These are phyloP conservation scores for Chytriomyces confervae DNA, from an alignment of 192 early-diverging fungal species.

Conservation along the genomic window DNA sequence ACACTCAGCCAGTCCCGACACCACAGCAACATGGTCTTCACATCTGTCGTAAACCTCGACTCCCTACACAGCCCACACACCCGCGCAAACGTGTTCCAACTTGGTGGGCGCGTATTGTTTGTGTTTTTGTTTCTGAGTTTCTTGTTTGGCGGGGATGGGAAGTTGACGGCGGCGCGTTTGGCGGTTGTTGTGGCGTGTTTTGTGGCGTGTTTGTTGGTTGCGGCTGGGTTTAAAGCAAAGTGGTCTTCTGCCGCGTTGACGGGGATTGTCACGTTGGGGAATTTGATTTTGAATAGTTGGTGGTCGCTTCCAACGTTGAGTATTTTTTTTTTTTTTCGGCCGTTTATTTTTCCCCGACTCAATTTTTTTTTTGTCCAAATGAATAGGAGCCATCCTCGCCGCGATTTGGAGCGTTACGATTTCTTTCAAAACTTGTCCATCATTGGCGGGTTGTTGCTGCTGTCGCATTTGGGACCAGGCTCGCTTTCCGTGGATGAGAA, in stretches of 20 bases:
- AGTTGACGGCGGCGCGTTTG: constrained; percentile 70
- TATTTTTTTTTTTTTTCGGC: not conserved
- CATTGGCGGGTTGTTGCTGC: constrained; percentile 90
- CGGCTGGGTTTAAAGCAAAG: constrained; percentile 95
- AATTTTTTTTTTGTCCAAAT: not conserved
- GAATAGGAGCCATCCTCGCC: constrained; percentile 1
- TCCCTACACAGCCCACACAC: constrained; percentile 68
- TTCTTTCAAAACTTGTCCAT: constrained; percentile 96
- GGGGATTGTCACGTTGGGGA: constrained; percentile 81
- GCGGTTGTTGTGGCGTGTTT: constrained; percentile 65
- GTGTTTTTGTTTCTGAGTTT: constrained; percentile 91
- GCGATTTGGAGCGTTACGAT: constrained; percentile 71
- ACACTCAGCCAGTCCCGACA: constrained; percentile 46
- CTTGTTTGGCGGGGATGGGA: constrained; percentile 74
- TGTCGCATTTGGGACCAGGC: constrained; percentile 79
- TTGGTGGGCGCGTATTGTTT: constrained; percentile 89
- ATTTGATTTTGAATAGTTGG: constrained; percentile 93
- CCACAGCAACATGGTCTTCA: constrained; percentile 66
- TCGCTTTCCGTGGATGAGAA: constrained; percentile 88
- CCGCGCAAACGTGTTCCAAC: constrained; percentile 78
- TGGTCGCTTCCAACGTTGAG: constrained; percentile 77
- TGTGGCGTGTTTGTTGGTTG: constrained; percentile 88
- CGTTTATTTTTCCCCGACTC: not conserved
- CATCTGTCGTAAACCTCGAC: constrained; percentile 80
- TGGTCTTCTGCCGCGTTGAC: constrained; percentile 90